These are phyloP conservation scores for Drechmeria coniospora DNA, from an alignment of 2,329 filamentous ascomycete species.

Conservation along the genomic window DNA sequence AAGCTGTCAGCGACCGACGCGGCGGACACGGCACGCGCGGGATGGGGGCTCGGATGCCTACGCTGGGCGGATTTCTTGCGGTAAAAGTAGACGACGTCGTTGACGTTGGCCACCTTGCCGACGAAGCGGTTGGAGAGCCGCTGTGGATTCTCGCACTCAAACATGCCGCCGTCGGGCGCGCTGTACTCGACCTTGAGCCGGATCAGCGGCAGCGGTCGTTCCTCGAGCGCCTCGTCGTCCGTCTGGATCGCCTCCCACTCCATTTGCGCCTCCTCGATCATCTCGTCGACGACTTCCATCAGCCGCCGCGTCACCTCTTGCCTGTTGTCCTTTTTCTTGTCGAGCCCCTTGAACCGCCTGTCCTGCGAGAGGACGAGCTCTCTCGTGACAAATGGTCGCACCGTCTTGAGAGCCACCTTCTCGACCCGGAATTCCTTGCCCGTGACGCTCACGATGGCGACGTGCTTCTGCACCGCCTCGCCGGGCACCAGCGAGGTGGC, in stretches of 20 bases:
- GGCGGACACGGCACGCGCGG: fast-evolving
- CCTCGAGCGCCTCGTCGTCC: constrained; percentile 40
- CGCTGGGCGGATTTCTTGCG: constrained; percentile 59
- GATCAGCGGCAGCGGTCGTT: constrained; percentile 64
- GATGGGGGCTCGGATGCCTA: constrained; percentile 8
- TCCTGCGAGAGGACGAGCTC: constrained; percentile 69
- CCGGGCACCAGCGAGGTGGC: constrained; percentile 83
- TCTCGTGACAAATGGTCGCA: constrained; percentile 77
- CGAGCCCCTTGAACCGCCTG: constrained; percentile 59
- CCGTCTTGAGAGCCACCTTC: constrained; percentile 69
- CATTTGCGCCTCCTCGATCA: constrained; percentile 71
- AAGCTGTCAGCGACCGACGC: constrained; percentile 2
- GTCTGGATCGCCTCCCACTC: constrained; percentile 73
- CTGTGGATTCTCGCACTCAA: constrained; percentile 88
- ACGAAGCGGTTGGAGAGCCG: constrained; percentile 88
- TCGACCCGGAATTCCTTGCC: constrained; percentile 70
- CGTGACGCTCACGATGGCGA: constrained; percentile 70
- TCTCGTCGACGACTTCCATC: constrained; percentile 62
- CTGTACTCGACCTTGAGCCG: constrained; percentile 84
- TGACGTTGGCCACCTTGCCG: constrained; percentile 81
- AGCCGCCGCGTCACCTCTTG: constrained; percentile 65
- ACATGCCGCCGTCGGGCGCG: constrained; percentile 68
- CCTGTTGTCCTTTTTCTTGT: constrained; percentile 70
- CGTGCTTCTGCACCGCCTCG: constrained; percentile 82
- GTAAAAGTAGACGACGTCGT: constrained; percentile 87